These are phyloP conservation scores for Kernera saxatilis DNA, from an alignment of 345 rosid species.

Conservation along the genomic window DNA sequence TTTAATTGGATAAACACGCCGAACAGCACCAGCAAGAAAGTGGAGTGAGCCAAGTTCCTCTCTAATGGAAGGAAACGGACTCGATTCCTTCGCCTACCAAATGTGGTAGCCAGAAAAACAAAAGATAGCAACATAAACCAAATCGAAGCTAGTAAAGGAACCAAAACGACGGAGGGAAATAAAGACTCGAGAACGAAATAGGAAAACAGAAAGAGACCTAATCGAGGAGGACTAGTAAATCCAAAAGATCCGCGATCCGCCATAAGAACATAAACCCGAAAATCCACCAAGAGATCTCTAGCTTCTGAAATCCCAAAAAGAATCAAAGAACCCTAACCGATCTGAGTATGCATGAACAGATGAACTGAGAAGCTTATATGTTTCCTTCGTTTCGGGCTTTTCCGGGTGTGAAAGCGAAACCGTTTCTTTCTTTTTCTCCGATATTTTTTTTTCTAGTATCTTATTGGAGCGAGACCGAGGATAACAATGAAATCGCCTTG, in stretches of 20 bases:
- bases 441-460: not conserved
- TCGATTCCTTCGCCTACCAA: constrained; percentile 2
- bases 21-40: not conserved
- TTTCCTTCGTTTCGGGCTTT: constrained; percentile 9
- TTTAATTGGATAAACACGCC: not conserved
- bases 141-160: not conserved
- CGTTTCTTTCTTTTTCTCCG: not conserved
- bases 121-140: not conserved
- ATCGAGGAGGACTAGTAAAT: constrained; percentile 36
- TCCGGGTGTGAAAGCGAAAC: constrained; percentile 25
- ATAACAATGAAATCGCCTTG: not conserved
- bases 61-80: not conserved
- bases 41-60: not conserved
- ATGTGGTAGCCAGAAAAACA: not conserved
- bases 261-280: constrained; percentile 24
- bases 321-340: constrained; percentile 26
- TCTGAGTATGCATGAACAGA: constrained; percentile 26
- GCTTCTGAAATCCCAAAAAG: not conserved
- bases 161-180: not conserved
- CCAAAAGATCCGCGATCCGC: constrained; percentile 44
- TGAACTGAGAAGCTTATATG: constrained; percentile 18
- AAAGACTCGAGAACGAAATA: not conserved
- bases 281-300: constrained; percentile 21
- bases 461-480: constrained; percentile 12
- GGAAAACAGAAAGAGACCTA: constrained; percentile 33